Conservation (phyloP, 2,329 filamentous ascomycete genomes). For the Camillea tinctor region DNA sequence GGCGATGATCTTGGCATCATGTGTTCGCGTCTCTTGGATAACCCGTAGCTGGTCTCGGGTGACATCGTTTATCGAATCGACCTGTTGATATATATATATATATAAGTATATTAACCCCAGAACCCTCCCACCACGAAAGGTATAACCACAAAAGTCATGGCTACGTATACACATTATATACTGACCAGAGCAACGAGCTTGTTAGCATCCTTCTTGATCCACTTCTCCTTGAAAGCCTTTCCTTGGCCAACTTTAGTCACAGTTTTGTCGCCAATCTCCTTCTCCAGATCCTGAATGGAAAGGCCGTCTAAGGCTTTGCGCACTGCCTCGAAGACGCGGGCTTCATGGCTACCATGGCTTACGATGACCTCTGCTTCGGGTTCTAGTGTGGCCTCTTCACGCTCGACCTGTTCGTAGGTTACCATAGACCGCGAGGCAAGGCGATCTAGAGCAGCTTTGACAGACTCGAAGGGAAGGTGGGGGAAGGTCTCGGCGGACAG, state of each 20-base stretch:
- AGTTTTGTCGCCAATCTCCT: slow-evolving; percentile 68
- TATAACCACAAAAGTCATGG: neutral
- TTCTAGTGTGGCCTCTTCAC: slow-evolving; percentile 74
- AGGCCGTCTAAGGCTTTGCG: slow-evolving; percentile 73
- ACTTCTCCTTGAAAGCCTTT: slow-evolving; percentile 84
- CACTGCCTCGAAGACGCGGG: slow-evolving; percentile 76
- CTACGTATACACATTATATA: too few species aligned
- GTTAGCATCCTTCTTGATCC: slow-evolving; percentile 45
- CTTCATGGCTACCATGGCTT: slow-evolving; percentile 76
- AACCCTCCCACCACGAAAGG: too few species aligned
- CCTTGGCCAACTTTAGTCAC: slow-evolving; percentile 84
- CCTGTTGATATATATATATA: slow-evolving; percentile 36
- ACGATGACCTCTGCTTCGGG: slow-evolving; percentile 71
- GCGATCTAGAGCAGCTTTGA: slow-evolving; percentile 88
- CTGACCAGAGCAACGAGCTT: slow-evolving; percentile 46
- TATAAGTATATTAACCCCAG: too few species aligned
- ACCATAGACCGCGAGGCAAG: slow-evolving; percentile 84
- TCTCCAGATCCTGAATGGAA: slow-evolving; percentile 72
- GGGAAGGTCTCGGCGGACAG: slow-evolving; percentile 71
- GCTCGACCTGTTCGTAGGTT: slow-evolving; percentile 77
- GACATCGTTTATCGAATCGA: slow-evolving; percentile 75
- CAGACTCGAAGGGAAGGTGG: slow-evolving; percentile 58
- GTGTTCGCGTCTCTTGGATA: slow-evolving; percentile 67
- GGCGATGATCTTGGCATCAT: slow-evolving; percentile 71
- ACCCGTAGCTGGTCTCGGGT: slow-evolving; percentile 73